Conservation (phyloP, 352 stramenopile species). For the Aphanomyces astaci region DNA sequence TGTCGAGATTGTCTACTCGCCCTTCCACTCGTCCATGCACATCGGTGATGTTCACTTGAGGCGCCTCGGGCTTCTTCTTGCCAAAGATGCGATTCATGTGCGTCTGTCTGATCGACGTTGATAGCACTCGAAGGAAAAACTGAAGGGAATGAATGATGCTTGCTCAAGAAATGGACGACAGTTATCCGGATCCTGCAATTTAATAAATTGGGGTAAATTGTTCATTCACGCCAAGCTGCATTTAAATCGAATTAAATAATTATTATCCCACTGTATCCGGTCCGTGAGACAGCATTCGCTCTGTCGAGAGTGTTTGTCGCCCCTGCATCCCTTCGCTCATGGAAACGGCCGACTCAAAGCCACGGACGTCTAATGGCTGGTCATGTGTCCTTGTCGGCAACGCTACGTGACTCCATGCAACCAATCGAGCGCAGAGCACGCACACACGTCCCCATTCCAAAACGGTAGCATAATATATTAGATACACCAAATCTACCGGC, state of each 20-base stretch:
- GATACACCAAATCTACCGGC: not conserved
- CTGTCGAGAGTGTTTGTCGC: not conserved
- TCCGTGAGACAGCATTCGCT: not conserved
- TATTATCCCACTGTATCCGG: not conserved
- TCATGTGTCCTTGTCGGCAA: too few species aligned
- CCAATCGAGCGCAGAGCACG: too few species aligned
- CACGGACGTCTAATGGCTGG: too few species aligned
- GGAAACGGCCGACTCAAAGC: too few species aligned
- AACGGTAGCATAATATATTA: not conserved
- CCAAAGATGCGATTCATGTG: conserved; percentile 80
- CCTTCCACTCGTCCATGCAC: conserved; percentile 67
- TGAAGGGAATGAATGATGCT: not conserved
- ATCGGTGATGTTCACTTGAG: conserved; percentile 68
- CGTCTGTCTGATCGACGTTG: not conserved
- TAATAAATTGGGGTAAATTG: too few species aligned
- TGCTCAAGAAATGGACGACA: not conserved
- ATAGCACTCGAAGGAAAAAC: not conserved
- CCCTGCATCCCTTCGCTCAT: too few species aligned
- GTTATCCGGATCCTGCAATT: too few species aligned
- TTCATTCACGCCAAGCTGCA: too few species aligned
- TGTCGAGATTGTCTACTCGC: conserved; percentile 63
- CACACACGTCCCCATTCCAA: too few species aligned
- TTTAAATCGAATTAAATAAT: too few species aligned
- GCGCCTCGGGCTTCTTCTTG: conserved; percentile 69
- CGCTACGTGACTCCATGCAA: too few species aligned